Conservation (phyloP, 2,329 filamentous ascomycete genomes). For the Proliferodiscus dingleyae region DNA sequence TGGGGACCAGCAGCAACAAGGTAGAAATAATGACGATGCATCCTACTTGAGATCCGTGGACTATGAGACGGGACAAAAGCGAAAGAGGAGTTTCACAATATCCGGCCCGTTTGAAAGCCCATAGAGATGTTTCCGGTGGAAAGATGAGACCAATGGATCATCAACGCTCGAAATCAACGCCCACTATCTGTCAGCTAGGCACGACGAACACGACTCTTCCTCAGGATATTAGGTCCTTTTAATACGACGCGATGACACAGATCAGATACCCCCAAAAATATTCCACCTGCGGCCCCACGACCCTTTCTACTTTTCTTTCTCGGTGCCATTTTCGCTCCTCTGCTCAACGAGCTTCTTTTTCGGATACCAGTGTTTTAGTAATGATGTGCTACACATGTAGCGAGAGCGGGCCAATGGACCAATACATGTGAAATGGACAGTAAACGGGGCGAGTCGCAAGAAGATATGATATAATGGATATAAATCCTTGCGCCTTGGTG, state of each 20-base stretch:
- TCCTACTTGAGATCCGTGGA: conserved; percentile 22
- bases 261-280: neutral
- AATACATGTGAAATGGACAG: neutral
- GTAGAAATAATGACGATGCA: conserved; percentile 20
- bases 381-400: neutral
- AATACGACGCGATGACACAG: neutral
- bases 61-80: conserved; percentile 27
- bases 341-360: conserved; percentile 4
- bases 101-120: conserved; percentile 22
- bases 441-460: neutral
- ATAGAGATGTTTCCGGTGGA: conserved; percentile 2
- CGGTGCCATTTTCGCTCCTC: conserved; percentile 1
- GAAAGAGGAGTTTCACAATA: conserved; percentile 29
- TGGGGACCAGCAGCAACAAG: conserved; percentile 17
- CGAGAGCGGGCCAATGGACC: neutral
- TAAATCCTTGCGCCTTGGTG: neutral
- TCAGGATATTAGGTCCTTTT: neutral
- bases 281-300: neutral
- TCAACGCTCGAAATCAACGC: neutral
- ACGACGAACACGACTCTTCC: conserved; percentile 10
- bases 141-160: neutral
- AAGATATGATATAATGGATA: neutral
- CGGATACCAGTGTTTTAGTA: conserved; percentile 16
- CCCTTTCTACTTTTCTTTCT: conserved; percentile 4
- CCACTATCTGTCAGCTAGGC: neutral